Base-by-base conservation (phyloP, 1,284 basidiomycete genomes). In the Puccinia hordei region DNA sequence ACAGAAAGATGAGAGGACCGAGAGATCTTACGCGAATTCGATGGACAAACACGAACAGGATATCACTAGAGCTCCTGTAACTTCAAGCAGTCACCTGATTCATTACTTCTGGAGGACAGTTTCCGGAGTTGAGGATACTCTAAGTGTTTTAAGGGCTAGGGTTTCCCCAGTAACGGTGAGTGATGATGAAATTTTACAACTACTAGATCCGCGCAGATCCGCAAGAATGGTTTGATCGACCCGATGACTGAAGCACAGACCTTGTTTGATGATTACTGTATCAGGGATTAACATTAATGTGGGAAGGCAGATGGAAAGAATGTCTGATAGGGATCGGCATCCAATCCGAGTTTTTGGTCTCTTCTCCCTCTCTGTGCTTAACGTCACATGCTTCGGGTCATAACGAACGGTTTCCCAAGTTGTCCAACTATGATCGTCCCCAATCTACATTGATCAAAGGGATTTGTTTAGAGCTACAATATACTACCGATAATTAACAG, bases 251-350 rank as follows among this genome's bases (percentile, higher is more conserved):
- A 73, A 35, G 12, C n/a, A n/a, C n/a, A n/a, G n/a, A n/a, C n/a
- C 10, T 27, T 53, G 4, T 30, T n/a, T 46, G 41, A 38, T 27
- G 3, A 22, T 9, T 19, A 33, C 22, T 69, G 24, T 63, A 33
- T 12, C 51, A 79, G 77, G 77, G 77, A 10, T 63, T 79, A 22
- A 63, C 77, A 27, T 38, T 79, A n/a, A 79, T 72, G 66, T 79
- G 77, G 77, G 77, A 71, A 41, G 77, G 77, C 24, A 79, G 53
- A 63, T 79, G 77, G 77, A 51, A 63, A 51, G 66, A 71, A 33
- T 79, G 77, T 30, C 33, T 79, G n/a, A 63, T 79, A 22, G 68
- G 77, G 19, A 44, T 79, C 41, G 77, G 77, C 3, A 53, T 79
- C 33, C 66, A 46, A 41, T 79, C 77, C 65, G 77, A 78, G 41